Base-by-base conservation (phyloP, 2,329 filamentous ascomycete species). In the Apiospora aurea region DNA sequence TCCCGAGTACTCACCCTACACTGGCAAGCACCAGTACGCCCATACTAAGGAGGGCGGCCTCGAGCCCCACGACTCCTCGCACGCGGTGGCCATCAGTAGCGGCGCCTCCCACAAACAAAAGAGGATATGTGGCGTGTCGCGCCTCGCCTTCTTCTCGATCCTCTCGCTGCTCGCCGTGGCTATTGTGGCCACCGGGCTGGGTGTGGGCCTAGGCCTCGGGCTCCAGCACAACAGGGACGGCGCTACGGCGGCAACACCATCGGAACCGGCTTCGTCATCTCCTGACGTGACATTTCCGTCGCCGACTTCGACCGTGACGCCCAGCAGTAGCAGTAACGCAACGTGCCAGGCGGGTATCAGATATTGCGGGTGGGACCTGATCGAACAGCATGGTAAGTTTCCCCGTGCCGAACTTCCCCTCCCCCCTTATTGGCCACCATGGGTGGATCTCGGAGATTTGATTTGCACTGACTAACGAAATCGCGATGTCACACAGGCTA, bases 81-180 rank as follows among this genome's bases (percentile, higher is more conserved):
- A 41, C 57, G 53, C 29, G 14, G 18, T 61, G 0, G 53, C 29
- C 53, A 38, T 61, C 53, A 38, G 53, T 34, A 64, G 34, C 57
- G 57, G 18, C 57, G 34, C 18, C 16, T 21, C 53, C 4, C 16
- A 16, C 6, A n/a, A 41, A 14, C 24, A 24, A 8, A 41, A 41
- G 18, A 18, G 57, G 3, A 24, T 64, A 18, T 64, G 57, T 34
- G 57, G 57, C 57, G 57, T 64, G 34, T 41, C 57, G 2, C 57
- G 57, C 18, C 57, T 64, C 34, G 21, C 21, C 34, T 64, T 64
- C 57, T 64, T 64, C 57, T 18, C 57, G 18, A 14, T 64, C 34
- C 57, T 64, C 57, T 64, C 57, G 34, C 57, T 64, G 18, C 57
- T 64, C 34, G 57, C 57, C 57, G 29, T 64, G 18, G 18, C n/a